phyloP scores from a whole-genome alignment of 78 protist genomes.

The Protostelium mycophagum region DNA sequence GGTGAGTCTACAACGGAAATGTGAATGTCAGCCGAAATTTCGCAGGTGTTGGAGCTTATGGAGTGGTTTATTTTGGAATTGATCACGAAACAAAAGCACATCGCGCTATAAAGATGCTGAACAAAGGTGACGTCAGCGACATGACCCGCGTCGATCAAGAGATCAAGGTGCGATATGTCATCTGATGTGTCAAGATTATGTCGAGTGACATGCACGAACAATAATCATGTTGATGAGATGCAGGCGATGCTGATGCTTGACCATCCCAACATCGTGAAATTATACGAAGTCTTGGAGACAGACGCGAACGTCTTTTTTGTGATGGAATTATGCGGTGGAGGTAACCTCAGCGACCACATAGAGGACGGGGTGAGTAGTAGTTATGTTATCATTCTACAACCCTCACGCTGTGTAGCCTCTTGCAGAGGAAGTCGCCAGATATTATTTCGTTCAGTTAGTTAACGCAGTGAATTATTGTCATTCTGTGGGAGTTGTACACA shows the following conservation, averaged over 20 bases:
- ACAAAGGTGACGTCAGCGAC: slow-evolving; percentile 6
- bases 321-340: slow-evolving; percentile 11
- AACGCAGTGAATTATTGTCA: slow-evolving; percentile 2
- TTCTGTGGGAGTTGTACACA: not conserved
- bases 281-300: slow-evolving; percentile 3
- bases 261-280: not conserved
- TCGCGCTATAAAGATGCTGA: not conserved
- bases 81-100: not conserved
- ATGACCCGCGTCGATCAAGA: slow-evolving; percentile 2
- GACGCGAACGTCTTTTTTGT: slow-evolving; percentile 6
- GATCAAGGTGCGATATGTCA: not conserved
- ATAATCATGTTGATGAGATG: not conserved
- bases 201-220: not conserved
- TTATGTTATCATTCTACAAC: not conserved
- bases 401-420: not conserved
- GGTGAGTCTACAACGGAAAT: slow-evolving; percentile 4
- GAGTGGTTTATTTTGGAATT: not conserved
- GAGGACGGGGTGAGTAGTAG: not conserved
- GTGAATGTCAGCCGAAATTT: not conserved
- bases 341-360: slow-evolving; percentile 1
- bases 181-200: not conserved
- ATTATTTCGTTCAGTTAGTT: slow-evolving; percentile 7
- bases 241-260: slow-evolving; percentile 6
- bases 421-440: slow-evolving; percentile 5
- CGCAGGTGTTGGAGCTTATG: not conserved